Evolutionary conservation across 169 alveolate genomes (phyloP).

Genomic region (Plasmodium reichenowi): DNA sequence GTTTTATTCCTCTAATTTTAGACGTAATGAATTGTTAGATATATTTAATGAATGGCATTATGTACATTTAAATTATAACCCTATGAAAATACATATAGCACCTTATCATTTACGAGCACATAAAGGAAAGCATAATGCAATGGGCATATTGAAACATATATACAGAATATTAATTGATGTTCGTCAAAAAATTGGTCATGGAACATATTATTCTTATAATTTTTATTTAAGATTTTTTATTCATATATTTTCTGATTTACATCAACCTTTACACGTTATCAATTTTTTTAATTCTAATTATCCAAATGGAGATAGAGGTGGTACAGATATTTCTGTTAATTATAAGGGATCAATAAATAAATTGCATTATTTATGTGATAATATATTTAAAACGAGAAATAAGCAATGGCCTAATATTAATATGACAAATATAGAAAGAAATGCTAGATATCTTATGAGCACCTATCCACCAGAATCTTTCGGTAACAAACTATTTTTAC

Average conservation of each 20-base stretch:
- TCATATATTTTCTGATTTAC: slow-evolving; percentile 89
- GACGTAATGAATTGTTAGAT: slow-evolving; percentile 27
- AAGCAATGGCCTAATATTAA: slow-evolving; percentile 16
- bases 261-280: slow-evolving; percentile 88
- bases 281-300: slow-evolving; percentile 73
- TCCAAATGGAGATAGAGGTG: slow-evolving; percentile 88
- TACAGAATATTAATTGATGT: slow-evolving; percentile 13
- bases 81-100: background rate
- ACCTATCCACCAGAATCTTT: slow-evolving; percentile 6
- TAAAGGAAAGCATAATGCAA: slow-evolving; percentile 40
- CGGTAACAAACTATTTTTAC: background rate
- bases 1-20: background rate
- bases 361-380: slow-evolving; percentile 48
- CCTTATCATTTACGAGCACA: slow-evolving; percentile 25
- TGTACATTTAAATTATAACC: slow-evolving; percentile 22
- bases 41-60: slow-evolving; percentile 69
- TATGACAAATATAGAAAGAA: background rate
- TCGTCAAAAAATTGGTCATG: background rate
- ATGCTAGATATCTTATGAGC: slow-evolving; percentile 4
- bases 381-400: slow-evolving; percentile 33
- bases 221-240: slow-evolving; percentile 82
- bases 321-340: slow-evolving; percentile 48
- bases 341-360: slow-evolving; percentile 2
- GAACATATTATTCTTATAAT: slow-evolving; percentile 58
- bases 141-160: slow-evolving; percentile 34